Percentiles rank a stretch among this genome's conserved stretches.
phyloP scores from a whole-genome alignment of 2,329 filamentous ascomycete genomes.

The Xylariaceae sp. region DNA sequence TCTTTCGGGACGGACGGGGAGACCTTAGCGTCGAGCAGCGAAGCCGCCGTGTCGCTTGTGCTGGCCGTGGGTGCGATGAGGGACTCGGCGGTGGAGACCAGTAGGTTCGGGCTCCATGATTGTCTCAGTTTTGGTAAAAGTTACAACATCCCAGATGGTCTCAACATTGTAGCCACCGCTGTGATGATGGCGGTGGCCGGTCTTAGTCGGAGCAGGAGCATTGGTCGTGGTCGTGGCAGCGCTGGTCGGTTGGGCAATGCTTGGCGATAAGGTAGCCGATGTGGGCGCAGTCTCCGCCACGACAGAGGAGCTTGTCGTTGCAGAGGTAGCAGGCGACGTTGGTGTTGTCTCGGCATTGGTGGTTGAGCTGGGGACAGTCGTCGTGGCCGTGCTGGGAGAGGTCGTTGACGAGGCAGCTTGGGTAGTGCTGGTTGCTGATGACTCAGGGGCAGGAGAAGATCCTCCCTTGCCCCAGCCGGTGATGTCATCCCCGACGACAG shows the following conservation, averaged over 20 bases:
- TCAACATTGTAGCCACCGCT: conserved; percentile 27
- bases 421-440: background rate
- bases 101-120: conserved; percentile 18
- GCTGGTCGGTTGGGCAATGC: background rate
- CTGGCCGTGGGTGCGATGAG: conserved; percentile 22
- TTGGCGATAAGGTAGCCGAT: conserved; percentile 1
- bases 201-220: conserved; percentile 5
- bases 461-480: conserved; percentile 47
- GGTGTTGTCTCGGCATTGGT: no score
- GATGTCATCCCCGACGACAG: conserved; percentile 51
- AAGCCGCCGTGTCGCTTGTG: conserved; percentile 21
- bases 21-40: conserved; percentile 19
- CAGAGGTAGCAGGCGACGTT: no score
- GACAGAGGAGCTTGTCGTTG: conserved; percentile 5
- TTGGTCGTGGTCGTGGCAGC: conserved; percentile 2
- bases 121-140: conserved; percentile 24
- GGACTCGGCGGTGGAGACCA: conserved; percentile 18
- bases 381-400: conserved; percentile 7
- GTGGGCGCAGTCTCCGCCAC: conserved; percentile 11
- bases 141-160: conserved; percentile 45
- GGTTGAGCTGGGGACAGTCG: background rate
- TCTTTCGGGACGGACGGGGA: no score
- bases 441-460: background rate
- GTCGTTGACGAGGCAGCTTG: conserved; percentile 13
- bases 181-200: conserved; percentile 1